Percentiles rank a stretch among this genome's conserved stretches.
Evolutionary conservation across 1,284 basidiomycete species (phyloP).

Genomic region (Austroboletus novae-zelandiae): DNA sequence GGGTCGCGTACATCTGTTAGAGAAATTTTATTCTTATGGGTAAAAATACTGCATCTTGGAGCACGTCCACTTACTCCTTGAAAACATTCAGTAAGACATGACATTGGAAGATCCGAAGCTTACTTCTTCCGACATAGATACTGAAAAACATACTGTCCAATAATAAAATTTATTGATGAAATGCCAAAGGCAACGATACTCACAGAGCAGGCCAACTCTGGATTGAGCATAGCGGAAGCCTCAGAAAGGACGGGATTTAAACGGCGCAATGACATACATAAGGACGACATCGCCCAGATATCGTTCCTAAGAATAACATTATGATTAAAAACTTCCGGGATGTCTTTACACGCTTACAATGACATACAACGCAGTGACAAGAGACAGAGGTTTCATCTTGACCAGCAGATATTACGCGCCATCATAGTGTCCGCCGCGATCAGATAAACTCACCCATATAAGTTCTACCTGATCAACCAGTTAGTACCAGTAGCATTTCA

Average conservation of each 20-base stretch:
- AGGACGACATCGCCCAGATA: conserved; percentile 32
- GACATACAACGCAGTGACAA: conserved; percentile 25
- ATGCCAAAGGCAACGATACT: conserved; percentile 2
- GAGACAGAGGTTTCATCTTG: conserved; percentile 26
- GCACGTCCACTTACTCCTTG: conserved; percentile 23
- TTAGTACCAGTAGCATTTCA: conserved; percentile 1
- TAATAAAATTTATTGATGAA: neutral
- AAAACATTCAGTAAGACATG: conserved; percentile 5
- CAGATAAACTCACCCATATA: conserved; percentile 27
- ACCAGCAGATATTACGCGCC: neutral
- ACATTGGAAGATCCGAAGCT: neutral
- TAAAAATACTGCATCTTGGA: conserved; percentile 1
- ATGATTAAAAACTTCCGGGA: neutral
- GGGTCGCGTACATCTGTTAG: conserved; percentile 21
- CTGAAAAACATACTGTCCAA: conserved; percentile 24
- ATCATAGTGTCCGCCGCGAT: neutral
- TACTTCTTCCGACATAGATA: conserved; percentile 19
- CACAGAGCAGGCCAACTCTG: conserved; percentile 23
- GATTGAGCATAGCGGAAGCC: neutral
- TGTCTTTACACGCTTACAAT: conserved; percentile 17
- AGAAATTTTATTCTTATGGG: neutral
- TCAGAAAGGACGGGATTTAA: conserved; percentile 5
- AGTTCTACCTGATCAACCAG: conserved; percentile 24
- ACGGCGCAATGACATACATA: conserved; percentile 17
- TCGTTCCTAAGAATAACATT: conserved; percentile 22